Evolutionary conservation across 345 rosid genomes (phyloP), one percentile per base, ranked within the genome.

Genomic region (Salix suchowensis): DNA sequence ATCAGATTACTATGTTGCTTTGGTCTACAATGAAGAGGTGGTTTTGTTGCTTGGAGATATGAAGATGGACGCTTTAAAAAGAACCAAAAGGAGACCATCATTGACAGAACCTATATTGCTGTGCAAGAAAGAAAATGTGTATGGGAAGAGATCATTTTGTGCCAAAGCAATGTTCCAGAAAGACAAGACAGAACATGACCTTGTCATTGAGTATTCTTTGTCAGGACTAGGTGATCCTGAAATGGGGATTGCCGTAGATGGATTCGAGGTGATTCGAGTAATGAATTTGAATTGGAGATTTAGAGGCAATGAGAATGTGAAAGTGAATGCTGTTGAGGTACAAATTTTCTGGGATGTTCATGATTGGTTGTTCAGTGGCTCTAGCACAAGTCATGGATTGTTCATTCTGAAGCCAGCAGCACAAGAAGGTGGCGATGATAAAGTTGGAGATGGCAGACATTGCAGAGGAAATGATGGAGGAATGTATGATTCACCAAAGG

Each of bases 311-410:
- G 97, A 92, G 68, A 87, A 74, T 10, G 84, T 92, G 76, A 81
- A 84, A 1, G 80, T 86, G 65, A 80, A 78, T 26, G 76, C 87
- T 23, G 77, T 77, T 26, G 73, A 78, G 0, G 46, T 92, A 14
- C 86, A 92, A 32, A 82, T 92, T 12, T 90, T 84, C 39, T 90
- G 97, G 92, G 97, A 91, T 4, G 91, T 92, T 46, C 97, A 92
- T 64, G 94, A 90, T 62, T 89, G 94, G 97, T 46, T 92, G 79
- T 92, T 88, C 16, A 82, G 77, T 24, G 60, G 67, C 15, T 75
- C 88, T 0, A 81, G 85, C 39, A 78, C 89, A 2, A 82, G 87
- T 26, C 81, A 85, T 52, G 97, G 90, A 3, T 69, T 88, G 65
- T 92, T 92, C 37, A 86, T 90, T 32, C 86, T 92, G 70, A 89